A percentile compares a stretch with the other conserved stretches of the same genome.
phyloP scores from a whole-genome alignment of 2,329 filamentous ascomycete species.

The Diplocarpon mali region DNA sequence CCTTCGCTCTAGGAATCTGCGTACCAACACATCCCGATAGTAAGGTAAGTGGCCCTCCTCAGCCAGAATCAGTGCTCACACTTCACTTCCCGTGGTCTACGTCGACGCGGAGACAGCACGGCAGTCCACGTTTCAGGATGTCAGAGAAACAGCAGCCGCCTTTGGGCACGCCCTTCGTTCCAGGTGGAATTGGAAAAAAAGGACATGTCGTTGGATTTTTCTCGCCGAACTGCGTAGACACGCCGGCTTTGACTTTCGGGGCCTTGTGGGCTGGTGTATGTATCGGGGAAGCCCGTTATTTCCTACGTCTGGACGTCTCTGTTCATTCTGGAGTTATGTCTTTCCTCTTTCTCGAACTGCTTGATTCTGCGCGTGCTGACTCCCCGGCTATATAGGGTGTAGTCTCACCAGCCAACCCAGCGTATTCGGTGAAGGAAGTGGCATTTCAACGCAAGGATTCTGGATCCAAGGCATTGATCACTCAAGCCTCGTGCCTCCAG shows the following conservation, averaged over 20 bases:
- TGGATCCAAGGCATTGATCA: constrained; percentile 60
- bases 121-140: constrained; percentile 56
- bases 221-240: constrained; percentile 76
- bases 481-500: constrained; percentile 54
- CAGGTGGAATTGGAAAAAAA: constrained; percentile 62
- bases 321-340: no score
- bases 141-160: constrained; percentile 48
- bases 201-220: constrained; percentile 73
- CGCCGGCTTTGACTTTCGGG: constrained; percentile 63
- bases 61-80: background rate
- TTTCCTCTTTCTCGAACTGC: no score
- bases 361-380: no score
- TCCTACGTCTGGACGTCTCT: no score
- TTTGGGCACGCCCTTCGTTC: constrained; percentile 70
- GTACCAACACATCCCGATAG: no score
- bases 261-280: constrained; percentile 73
- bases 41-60: constrained; percentile 39
- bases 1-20: no score
- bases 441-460: constrained; percentile 72
- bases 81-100: constrained; percentile 6
- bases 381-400: no score
- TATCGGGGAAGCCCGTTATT: no score
- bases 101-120: constrained; percentile 44
- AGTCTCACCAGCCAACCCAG: constrained; percentile 74
- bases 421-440: constrained; percentile 74